Evolutionary conservation across 192 early-diverging fungal genomes (phyloP).

Genomic region (Lobosporangium transversale): DNA sequence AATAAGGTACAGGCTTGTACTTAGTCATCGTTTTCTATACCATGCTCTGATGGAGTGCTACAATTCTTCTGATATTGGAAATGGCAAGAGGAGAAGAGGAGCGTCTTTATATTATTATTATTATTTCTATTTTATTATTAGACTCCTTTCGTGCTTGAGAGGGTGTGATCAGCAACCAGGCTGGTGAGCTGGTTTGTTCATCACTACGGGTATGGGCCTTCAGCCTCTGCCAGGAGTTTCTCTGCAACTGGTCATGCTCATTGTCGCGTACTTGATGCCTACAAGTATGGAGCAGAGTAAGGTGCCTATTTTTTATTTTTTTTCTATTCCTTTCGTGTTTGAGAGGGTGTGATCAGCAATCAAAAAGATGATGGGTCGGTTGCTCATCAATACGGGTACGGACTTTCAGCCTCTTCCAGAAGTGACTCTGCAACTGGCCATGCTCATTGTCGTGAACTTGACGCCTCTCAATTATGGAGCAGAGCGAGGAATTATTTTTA

Average conservation of each 20-base stretch:
- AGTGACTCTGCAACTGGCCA: conserved; percentile 6
- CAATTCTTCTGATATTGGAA: not conserved
- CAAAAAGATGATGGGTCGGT: no score
- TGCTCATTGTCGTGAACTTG: conserved; percentile 8
- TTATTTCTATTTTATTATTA: not conserved
- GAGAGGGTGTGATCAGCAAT: not conserved
- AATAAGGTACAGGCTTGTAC: not conserved
- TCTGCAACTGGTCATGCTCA: no score
- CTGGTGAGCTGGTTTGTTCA: conserved; percentile 8
- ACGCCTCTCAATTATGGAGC: not conserved
- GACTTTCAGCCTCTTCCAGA: conserved; percentile 9
- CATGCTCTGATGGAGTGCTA: not conserved
- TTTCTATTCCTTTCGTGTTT: conserved; percentile 8
- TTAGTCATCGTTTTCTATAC: conserved; percentile 1
- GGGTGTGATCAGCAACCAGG: conserved; percentile 9
- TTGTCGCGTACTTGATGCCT: conserved; percentile 13
- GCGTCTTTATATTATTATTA: not conserved
- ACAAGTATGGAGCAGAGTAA: not conserved
- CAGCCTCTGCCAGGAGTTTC: conserved; percentile 13
- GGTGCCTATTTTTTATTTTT: conserved; percentile 1
- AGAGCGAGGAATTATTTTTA: conserved; percentile 1
- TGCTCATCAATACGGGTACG: conserved; percentile 9
- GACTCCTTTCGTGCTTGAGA: conserved; percentile 1
- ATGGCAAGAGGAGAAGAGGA: not conserved
- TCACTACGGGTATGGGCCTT: conserved; percentile 4